phyloP scores from a whole-genome alignment of 176 grass and related monocot species.

The Carex pumila region DNA sequence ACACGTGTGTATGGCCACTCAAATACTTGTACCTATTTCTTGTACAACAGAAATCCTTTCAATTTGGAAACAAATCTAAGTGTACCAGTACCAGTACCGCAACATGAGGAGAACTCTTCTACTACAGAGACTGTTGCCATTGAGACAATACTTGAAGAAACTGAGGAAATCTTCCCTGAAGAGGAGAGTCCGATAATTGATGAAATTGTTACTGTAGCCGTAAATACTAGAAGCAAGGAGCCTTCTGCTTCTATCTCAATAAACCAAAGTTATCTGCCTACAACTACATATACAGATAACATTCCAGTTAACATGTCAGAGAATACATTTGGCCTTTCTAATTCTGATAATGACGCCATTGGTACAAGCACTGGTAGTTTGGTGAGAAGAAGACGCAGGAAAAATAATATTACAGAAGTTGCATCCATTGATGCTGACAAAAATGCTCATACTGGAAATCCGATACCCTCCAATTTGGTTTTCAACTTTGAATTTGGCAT shows the following conservation, averaged over 20 bases:
- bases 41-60: conserved; percentile 49
- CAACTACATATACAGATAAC: neutral
- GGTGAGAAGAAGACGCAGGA: neutral
- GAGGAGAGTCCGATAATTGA: neutral
- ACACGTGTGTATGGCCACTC: conserved; percentile 42
- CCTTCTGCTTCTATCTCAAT: neutral
- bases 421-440: neutral
- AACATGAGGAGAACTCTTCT: conserved; percentile 22
- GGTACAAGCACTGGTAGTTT: neutral
- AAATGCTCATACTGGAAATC: neutral
- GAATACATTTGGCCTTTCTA: neutral
- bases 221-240: neutral
- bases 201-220: neutral
- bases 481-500: neutral
- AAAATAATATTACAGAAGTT: conserved; percentile 8
- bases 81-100: neutral
- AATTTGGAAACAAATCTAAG: conserved; percentile 41
- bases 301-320: conserved; percentile 9
- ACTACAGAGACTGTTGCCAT: neutral
- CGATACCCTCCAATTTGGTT: neutral
- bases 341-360: neutral
- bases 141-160: conserved; percentile 25
- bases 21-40: conserved; percentile 37
- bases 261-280: neutral
- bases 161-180: neutral